A percentile compares a stretch with the other conserved stretches of the same genome.
These are phyloP conservation scores for Phoenix dactylifera DNA, from an alignment of 176 grass and related monocot species.

Conservation along the genomic window DNA sequence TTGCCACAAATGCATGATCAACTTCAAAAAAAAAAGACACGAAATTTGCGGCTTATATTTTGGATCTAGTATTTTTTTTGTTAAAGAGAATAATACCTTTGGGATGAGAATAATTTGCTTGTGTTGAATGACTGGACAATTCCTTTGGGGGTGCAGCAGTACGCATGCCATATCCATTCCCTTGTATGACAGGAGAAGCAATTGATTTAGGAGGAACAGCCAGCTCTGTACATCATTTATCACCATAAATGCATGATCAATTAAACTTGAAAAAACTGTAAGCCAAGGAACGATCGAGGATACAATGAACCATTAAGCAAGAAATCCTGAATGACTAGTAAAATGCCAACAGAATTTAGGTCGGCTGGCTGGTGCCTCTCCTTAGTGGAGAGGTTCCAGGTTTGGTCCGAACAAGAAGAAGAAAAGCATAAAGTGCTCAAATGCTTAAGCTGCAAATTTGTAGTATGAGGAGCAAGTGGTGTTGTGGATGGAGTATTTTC, in stretches of 20 bases:
- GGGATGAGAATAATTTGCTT: background rate
- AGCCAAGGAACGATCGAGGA: too few relatives aligned
- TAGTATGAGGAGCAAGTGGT: conserved; percentile 21
- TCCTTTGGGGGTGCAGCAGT: conserved; percentile 21
- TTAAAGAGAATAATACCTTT: too few relatives aligned
- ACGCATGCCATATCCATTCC: conserved; percentile 19
- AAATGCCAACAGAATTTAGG: conserved; percentile 22
- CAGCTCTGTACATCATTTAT: background rate
- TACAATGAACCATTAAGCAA: too few relatives aligned
- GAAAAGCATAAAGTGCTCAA: conserved; percentile 6
- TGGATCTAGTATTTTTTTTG: too few relatives aligned
- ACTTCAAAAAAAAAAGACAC: too few relatives aligned
- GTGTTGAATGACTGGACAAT: background rate
- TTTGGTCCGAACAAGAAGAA: conserved; percentile 11
- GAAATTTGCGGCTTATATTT: too few relatives aligned
- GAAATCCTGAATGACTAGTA: background rate
- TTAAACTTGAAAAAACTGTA: too few relatives aligned
- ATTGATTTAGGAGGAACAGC: conserved; percentile 17
- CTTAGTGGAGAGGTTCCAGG: conserved; percentile 19
- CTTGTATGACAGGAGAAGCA: conserved; percentile 9
- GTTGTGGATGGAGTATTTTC: conserved; percentile 5
- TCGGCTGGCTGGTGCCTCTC: conserved; percentile 11
- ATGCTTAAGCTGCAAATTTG: conserved; percentile 21
- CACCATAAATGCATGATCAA: background rate
- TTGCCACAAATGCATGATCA: too few relatives aligned